Percentiles rank a stretch among this genome's conserved stretches.
Conservation (phyloP, 2,329 filamentous ascomycete species). For the Leptographium procerum region DNA sequence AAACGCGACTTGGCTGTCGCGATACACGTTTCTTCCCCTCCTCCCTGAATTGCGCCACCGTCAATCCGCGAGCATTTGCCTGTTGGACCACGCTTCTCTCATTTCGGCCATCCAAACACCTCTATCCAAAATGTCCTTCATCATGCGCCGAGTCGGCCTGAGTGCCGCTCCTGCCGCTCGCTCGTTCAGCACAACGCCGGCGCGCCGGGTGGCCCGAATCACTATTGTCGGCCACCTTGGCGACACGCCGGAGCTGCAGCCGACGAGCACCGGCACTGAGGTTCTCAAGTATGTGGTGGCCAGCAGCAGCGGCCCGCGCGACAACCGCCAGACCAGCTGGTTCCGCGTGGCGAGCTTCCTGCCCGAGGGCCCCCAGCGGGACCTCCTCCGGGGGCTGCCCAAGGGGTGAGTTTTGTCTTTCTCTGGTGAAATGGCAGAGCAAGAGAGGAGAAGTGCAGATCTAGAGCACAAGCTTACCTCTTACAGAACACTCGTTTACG, state of each 20-base stretch:
- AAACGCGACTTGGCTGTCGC: neutral
- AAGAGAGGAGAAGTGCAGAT: neutral
- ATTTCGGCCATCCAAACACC: too few relatives aligned
- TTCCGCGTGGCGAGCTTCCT: constrained; percentile 68
- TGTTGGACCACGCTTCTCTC: neutral
- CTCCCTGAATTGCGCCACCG: neutral
- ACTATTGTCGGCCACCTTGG: constrained; percentile 79
- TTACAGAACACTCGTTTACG: constrained; percentile 61
- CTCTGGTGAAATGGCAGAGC: neutral
- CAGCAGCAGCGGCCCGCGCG: constrained; percentile 51
- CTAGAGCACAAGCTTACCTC: neutral
- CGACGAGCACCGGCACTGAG: constrained; percentile 60
- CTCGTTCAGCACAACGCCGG: constrained; percentile 63
- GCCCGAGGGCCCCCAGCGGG: constrained; percentile 54
- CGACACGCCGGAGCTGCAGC: constrained; percentile 61
- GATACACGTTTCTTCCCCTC: neutral
- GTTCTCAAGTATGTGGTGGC: constrained; percentile 69
- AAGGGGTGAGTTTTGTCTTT: constrained; percentile 58
- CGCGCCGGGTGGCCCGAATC: constrained; percentile 63
- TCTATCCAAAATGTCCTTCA: constrained; percentile 12
- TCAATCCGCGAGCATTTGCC: neutral
- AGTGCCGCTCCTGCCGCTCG: constrained; percentile 33
- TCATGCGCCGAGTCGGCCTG: constrained; percentile 12
- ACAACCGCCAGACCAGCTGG: constrained; percentile 73
- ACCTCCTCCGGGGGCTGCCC: constrained; percentile 59